These are phyloP conservation scores for Quaeritorhiza haematococci DNA, from an alignment of 371 early-diverging fungal species.

Conservation along the genomic window DNA sequence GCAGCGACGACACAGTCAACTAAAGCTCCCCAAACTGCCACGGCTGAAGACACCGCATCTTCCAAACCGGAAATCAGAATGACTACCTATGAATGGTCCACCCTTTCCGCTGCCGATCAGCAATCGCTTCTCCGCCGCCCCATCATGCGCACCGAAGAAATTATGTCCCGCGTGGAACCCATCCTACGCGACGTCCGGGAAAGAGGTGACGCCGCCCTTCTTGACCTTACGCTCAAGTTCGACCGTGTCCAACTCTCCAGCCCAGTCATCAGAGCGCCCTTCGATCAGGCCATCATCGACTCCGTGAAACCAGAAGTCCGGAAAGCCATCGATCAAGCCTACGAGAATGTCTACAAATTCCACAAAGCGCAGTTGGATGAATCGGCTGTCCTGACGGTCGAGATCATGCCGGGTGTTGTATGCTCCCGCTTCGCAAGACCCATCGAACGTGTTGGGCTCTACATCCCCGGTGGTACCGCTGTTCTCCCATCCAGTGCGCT, in stretches of 20 bases:
- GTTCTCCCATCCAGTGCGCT: constrained; percentile 91
- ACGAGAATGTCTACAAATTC: constrained; percentile 86
- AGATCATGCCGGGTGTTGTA: constrained; percentile 94
- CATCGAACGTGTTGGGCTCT: constrained; percentile 93
- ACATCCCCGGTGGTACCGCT: constrained; percentile 97
- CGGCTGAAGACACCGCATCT: background rate
- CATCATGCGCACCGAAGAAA: constrained; percentile 82
- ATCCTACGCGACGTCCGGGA: constrained; percentile 80
- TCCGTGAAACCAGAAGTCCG: too few relatives aligned
- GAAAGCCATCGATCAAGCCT: constrained; percentile 91
- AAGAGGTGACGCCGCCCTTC: constrained; percentile 81
- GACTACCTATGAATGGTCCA: constrained; percentile 14
- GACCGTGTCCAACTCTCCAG: constrained; percentile 73
- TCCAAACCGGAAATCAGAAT: constrained; percentile 23
- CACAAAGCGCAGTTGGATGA: constrained; percentile 86
- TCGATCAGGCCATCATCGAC: constrained; percentile 62
- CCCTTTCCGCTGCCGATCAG: constrained; percentile 43
- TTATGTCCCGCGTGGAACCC: constrained; percentile 80
- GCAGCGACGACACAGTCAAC: constrained; percentile 24
- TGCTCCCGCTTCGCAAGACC: constrained; percentile 90
- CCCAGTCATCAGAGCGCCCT: constrained; percentile 80
- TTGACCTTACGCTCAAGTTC: constrained; percentile 82
- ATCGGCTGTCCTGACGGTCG: constrained; percentile 63
- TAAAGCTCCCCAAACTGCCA: background rate
- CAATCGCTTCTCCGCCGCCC: constrained; percentile 77